Percentiles rank a stretch among this genome's conserved stretches.
Evolutionary conservation across 495 filamentous ascomycete species (phyloP).

Genomic region (Astrothelium subdiscretum): DNA sequence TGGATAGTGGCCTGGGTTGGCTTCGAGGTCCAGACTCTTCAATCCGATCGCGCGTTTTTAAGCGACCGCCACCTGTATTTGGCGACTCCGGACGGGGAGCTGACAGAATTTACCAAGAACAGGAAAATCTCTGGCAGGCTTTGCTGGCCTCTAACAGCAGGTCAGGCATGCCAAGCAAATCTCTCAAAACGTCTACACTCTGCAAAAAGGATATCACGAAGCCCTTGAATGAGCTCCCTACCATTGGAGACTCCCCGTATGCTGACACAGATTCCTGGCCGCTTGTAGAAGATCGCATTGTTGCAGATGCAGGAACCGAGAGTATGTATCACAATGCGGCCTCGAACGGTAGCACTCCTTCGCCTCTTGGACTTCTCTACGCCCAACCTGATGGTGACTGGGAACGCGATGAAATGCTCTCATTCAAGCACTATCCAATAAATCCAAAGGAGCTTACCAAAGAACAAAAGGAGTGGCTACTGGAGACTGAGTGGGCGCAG

Average conservation of each 20-base stretch:
- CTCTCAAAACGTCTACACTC: neutral
- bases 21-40: constrained; percentile 35
- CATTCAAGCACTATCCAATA: neutral
- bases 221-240: neutral
- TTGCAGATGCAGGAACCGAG: neutral
- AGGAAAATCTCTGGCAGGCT: constrained; percentile 22
- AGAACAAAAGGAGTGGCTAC: constrained; percentile 45
- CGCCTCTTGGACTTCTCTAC: neutral
- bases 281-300: neutral
- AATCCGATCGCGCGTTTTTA: constrained; percentile 17
- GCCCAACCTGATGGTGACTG: neutral
- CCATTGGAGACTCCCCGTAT: neutral
- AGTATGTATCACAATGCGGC: neutral
- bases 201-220: neutral
- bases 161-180: neutral
- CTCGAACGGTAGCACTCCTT: neutral
- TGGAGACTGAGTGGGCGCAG: constrained; percentile 48
- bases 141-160: constrained; percentile 13
- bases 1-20: constrained; percentile 48
- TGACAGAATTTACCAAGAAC: constrained; percentile 19
- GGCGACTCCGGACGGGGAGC: constrained; percentile 10
- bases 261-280: constrained; percentile 8
- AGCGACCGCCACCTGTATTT: constrained; percentile 21
- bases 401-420: neutral
- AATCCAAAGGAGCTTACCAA: constrained; percentile 34